Conservation (phyloP, 495 filamentous ascomycete genomes). For the Staphylotrichum tortipilum region DNA sequence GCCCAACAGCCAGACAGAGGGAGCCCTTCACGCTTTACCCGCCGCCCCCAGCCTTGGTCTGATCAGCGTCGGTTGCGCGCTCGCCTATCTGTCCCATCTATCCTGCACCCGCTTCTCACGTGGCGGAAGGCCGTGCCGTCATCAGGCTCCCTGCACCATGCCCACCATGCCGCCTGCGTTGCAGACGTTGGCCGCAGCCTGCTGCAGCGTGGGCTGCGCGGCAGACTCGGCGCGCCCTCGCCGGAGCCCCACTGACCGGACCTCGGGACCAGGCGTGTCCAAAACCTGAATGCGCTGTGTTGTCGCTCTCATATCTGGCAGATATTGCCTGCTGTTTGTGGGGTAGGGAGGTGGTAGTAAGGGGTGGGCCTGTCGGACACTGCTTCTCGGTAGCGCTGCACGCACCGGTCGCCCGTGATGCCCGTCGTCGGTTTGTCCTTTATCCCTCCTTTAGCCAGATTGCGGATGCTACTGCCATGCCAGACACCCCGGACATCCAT, state of each 20-base stretch:
- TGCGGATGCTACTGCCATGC: slow-evolving; percentile 20
- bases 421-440: slow-evolving; percentile 6
- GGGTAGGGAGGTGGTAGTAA: slow-evolving; percentile 19
- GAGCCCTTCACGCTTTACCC: not conserved
- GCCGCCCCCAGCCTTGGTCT: not conserved
- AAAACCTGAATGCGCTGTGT: slow-evolving; percentile 13
- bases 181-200: not conserved
- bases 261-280: not conserved
- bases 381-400: not conserved
- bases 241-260: slow-evolving; percentile 17
- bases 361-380: slow-evolving; percentile 10
- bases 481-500: slow-evolving; percentile 4
- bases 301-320: slow-evolving; percentile 12
- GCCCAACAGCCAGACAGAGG: not conserved
- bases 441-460: slow-evolving; percentile 30
- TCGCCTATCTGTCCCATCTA: slow-evolving; percentile 7
- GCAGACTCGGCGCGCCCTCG: not conserved
- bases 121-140: slow-evolving; percentile 10
- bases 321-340: slow-evolving; percentile 34
- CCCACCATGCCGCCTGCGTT: too few relatives aligned
- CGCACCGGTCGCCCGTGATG: not conserved
- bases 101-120: slow-evolving; percentile 13
- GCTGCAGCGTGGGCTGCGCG: slow-evolving; percentile 4
- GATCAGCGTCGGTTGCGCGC: slow-evolving; percentile 6
- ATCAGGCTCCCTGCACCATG: not conserved